These are phyloP conservation scores for Botrytis porri DNA, from an alignment of 2,329 filamentous ascomycete species.

Conservation along the genomic window DNA sequence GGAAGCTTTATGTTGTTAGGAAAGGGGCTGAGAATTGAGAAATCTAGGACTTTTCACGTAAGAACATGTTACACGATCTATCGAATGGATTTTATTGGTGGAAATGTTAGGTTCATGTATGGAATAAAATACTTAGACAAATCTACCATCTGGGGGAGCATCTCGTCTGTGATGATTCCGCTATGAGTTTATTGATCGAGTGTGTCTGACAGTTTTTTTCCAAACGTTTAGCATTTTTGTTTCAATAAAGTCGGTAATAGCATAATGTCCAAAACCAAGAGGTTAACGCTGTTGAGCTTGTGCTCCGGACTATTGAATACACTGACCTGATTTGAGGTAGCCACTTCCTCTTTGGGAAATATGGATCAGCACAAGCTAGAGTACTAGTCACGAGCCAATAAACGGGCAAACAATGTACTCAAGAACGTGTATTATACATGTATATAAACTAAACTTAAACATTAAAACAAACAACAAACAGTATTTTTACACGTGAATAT, in stretches of 20 bases:
- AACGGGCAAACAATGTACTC: not conserved
- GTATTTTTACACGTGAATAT: not conserved
- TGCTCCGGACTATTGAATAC: not conserved
- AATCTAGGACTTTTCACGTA: not conserved
- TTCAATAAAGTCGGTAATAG: not conserved
- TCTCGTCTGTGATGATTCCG: not conserved
- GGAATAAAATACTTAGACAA: not conserved
- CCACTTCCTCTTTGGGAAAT: not conserved
- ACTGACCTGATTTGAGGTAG: not conserved
- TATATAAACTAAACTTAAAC: not conserved
- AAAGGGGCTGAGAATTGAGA: not conserved
- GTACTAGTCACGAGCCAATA: not conserved
- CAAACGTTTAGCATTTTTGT: not conserved
- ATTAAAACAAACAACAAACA: not conserved
- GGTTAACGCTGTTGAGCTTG: not conserved
- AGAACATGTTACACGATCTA: not conserved
- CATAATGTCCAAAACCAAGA: not conserved
- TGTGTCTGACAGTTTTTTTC: not conserved
- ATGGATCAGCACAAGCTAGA: not conserved
- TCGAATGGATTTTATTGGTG: not conserved
- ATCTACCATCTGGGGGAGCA: not conserved
- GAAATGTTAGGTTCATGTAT: not conserved
- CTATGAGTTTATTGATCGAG: not conserved
- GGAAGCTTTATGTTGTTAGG: not conserved
- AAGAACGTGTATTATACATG: not conserved